These are phyloP conservation scores for Darksidea phi DNA, from an alignment of 495 filamentous ascomycete genomes.

Conservation along the genomic window DNA sequence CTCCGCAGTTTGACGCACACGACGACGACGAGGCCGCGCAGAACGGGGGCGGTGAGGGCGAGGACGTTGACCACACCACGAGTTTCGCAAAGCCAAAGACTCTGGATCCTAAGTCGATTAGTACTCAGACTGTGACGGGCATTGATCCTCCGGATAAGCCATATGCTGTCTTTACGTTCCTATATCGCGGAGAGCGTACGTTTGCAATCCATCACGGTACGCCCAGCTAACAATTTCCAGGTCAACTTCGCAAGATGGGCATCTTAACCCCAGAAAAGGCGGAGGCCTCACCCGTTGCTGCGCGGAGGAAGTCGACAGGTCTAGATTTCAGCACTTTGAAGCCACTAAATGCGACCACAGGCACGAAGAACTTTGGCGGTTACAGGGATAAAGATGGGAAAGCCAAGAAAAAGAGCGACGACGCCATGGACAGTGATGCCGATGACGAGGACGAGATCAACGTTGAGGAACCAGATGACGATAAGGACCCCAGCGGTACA, in stretches of 20 bases:
- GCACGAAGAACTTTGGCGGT: conserved; percentile 82
- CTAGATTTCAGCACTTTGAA: conserved; percentile 81
- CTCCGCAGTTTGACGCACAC: conserved; percentile 94
- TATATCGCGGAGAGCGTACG: conserved; percentile 95
- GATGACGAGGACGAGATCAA: conserved; percentile 54
- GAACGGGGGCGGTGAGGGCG: conserved; percentile 51
- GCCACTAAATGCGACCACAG: conserved; percentile 69
- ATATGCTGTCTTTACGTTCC: conserved; percentile 95
- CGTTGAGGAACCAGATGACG: conserved; percentile 63
- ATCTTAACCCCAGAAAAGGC: conserved; percentile 66
- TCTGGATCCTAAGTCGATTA: conserved; percentile 94
- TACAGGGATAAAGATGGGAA: conserved; percentile 70
- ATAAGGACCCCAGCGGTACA: conserved; percentile 65
- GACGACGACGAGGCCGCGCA: conserved; percentile 74
- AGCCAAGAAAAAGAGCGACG: conserved; percentile 58
- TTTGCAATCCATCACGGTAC: conserved; percentile 36
- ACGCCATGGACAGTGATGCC: conserved; percentile 74
- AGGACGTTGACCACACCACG: conserved; percentile 92
- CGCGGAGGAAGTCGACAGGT: conserved; percentile 73
- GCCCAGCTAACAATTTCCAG: conserved; percentile 47
- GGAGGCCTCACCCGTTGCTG: conserved; percentile 53
- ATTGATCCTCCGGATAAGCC: conserved; percentile 94
- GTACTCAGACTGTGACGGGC: conserved; percentile 97
- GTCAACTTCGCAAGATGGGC: conserved; percentile 92
- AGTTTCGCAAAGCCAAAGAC: conserved; percentile 98